Conservation (phyloP, 495 filamentous ascomycete genomes). For the Aspergillus mulundensis region DNA sequence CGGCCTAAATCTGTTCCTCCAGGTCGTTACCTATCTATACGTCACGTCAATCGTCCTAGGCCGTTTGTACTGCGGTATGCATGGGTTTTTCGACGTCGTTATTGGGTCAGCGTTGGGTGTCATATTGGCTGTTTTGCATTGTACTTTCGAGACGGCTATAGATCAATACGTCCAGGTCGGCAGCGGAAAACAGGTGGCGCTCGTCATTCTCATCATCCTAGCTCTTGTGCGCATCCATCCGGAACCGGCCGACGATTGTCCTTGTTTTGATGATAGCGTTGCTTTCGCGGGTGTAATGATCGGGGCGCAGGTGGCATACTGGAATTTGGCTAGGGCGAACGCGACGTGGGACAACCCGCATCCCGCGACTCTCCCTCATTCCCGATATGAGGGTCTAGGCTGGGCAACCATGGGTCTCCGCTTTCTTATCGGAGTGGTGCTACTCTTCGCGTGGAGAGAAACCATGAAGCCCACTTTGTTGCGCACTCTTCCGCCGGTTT, state of each 20-base stretch:
- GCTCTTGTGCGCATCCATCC: slow-evolving; percentile 84
- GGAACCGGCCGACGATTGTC: slow-evolving; percentile 93
- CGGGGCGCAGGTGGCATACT: slow-evolving; percentile 72
- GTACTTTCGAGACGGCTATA: slow-evolving; percentile 60
- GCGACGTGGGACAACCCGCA: slow-evolving; percentile 55
- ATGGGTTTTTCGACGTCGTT: slow-evolving; percentile 88
- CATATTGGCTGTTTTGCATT: slow-evolving; percentile 63
- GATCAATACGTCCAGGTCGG: slow-evolving; percentile 57
- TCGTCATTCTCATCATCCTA: slow-evolving; percentile 61
- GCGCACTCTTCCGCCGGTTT: slow-evolving; percentile 73
- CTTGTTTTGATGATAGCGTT: slow-evolving; percentile 96
- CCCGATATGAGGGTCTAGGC: slow-evolving; percentile 58
- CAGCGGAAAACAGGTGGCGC: slow-evolving; percentile 50
- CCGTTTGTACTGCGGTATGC: slow-evolving; percentile 96
- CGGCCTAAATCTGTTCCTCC: slow-evolving; percentile 52
- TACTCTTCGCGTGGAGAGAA: slow-evolving; percentile 87
- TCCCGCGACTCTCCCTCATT: slow-evolving; percentile 56
- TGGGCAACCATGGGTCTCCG: slow-evolving; percentile 57
- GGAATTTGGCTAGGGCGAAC: slow-evolving; percentile 64
- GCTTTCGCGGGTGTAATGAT: slow-evolving; percentile 87
- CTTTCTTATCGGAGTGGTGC: slow-evolving; percentile 70
- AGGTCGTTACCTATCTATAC: slow-evolving; percentile 72
- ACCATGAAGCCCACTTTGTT: slow-evolving; percentile 79
- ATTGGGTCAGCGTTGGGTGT: slow-evolving; percentile 74
- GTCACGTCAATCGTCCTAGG: slow-evolving; percentile 86